Conservation (phyloP, 352 stramenopile species). For the Peronospora destructor region DNA sequence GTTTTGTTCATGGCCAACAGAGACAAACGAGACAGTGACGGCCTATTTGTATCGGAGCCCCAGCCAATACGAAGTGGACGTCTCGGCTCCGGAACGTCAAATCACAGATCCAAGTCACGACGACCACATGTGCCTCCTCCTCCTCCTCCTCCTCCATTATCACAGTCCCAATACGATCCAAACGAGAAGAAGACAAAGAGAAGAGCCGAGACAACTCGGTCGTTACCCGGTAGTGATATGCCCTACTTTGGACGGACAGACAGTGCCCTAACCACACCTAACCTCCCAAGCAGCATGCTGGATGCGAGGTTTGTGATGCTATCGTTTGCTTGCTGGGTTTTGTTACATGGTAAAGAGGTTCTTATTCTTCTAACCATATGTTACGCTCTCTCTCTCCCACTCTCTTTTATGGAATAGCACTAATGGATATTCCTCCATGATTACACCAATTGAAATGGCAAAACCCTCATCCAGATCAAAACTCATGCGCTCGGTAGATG, state of each 20-base stretch:
- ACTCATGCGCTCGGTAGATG: constrained; percentile 44
- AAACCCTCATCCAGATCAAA: constrained; percentile 27
- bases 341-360: too few relatives aligned
- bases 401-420: constrained; percentile 9
- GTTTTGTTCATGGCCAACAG: constrained; percentile 23
- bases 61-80: constrained; percentile 22
- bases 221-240: constrained; percentile 16
- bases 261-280: constrained; percentile 15
- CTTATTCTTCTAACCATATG: background rate
- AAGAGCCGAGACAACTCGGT: constrained; percentile 7
- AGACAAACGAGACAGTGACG: constrained; percentile 16
- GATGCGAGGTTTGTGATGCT: constrained; percentile 28
- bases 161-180: constrained; percentile 6
- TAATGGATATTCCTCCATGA: constrained; percentile 46
- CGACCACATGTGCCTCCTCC: constrained; percentile 23
- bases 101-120: constrained; percentile 8
- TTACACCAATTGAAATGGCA: constrained; percentile 45
- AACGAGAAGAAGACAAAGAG: constrained; percentile 19
- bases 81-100: constrained; percentile 5
- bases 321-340: background rate
- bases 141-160: constrained; percentile 18
- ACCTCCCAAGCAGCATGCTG: constrained; percentile 23
- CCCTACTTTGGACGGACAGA: constrained; percentile 26
- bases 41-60: constrained; percentile 25
- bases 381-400: background rate